phyloP scores from a whole-genome alignment of 1,139 yeast species.

The Scheffersomyces lignicola region DNA sequence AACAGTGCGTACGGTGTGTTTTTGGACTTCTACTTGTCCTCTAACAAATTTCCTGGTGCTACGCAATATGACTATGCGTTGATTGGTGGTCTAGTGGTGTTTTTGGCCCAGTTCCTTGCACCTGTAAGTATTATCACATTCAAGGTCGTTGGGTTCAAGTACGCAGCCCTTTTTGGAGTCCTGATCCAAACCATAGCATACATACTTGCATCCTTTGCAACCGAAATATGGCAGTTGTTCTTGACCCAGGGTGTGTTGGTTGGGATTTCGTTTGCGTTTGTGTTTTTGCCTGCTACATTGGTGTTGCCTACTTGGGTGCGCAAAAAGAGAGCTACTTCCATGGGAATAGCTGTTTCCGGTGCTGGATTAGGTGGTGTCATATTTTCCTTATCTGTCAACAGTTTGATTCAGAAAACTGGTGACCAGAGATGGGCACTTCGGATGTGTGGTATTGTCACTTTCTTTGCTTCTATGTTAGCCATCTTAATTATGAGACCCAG shows the following conservation, averaged over 20 bases:
- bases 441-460: constrained; percentile 53
- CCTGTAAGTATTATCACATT: constrained; percentile 47
- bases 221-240: constrained; percentile 61
- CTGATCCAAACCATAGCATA: constrained; percentile 56
- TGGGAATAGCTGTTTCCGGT: constrained; percentile 62
- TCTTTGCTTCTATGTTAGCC: constrained; percentile 35
- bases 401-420: constrained; percentile 49
- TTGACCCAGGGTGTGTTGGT: constrained; percentile 68
- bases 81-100: constrained; percentile 66
- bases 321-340: constrained; percentile 55
- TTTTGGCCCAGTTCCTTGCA: constrained; percentile 56
- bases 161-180: constrained; percentile 47
- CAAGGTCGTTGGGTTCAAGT: constrained; percentile 34
- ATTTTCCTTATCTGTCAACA: constrained; percentile 50
- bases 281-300: constrained; percentile 59
- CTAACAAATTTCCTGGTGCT: constrained; percentile 56
- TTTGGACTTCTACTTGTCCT: constrained; percentile 51
- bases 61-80: constrained; percentile 61
- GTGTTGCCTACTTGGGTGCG: constrained; percentile 66
- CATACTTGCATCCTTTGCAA: constrained; percentile 64
- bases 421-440: constrained; percentile 68
- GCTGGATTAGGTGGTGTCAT: constrained; percentile 68
- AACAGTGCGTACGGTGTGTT: constrained; percentile 72
- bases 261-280: constrained; percentile 60
- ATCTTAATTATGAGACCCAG: constrained; percentile 47